These are phyloP conservation scores for Boletellus sp. DNA, from an alignment of 768 basidiomycete species.

Conservation along the genomic window DNA sequence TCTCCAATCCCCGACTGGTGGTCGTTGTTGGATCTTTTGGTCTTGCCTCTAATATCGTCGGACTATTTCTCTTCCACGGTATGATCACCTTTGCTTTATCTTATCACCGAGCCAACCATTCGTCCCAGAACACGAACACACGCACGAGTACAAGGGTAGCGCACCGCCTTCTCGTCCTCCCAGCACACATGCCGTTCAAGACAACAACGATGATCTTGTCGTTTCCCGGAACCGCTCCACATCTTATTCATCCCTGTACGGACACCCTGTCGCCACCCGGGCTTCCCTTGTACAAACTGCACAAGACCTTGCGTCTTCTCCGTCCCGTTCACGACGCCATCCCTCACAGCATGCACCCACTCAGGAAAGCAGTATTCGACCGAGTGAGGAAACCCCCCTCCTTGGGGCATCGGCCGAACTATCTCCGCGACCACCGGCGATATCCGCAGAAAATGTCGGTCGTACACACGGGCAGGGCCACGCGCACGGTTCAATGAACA, in stretches of 20 bases:
- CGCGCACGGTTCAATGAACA: slow-evolving; percentile 85
- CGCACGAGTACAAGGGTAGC: slow-evolving; percentile 42
- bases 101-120: slow-evolving; percentile 10
- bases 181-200: slow-evolving; percentile 30
- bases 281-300: slow-evolving; percentile 79
- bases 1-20: slow-evolving; percentile 83
- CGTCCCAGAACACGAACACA: slow-evolving; percentile 62
- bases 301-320: slow-evolving; percentile 61
- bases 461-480: slow-evolving; percentile 31
- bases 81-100: slow-evolving; percentile 18
- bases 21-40: slow-evolving; percentile 90
- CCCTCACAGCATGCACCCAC: neutral
- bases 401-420: slow-evolving; percentile 18
- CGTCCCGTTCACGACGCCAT: neutral
- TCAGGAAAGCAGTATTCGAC: slow-evolving; percentile 4
- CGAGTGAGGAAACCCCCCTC: slow-evolving; percentile 46
- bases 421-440: slow-evolving; percentile 9
- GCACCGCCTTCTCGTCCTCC: slow-evolving; percentile 37
- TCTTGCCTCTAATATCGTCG: slow-evolving; percentile 86
- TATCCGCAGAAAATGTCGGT: slow-evolving; percentile 12
- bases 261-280: slow-evolving; percentile 68
- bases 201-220: slow-evolving; percentile 21
- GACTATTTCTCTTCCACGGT: slow-evolving; percentile 95
- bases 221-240: slow-evolving; percentile 33
- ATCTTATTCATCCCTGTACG: slow-evolving; percentile 64